Percentiles rank a stretch among this genome's conserved stretches.
Evolutionary conservation across 208 protist species (phyloP).

Genomic region (Phytomonas sp.): DNA sequence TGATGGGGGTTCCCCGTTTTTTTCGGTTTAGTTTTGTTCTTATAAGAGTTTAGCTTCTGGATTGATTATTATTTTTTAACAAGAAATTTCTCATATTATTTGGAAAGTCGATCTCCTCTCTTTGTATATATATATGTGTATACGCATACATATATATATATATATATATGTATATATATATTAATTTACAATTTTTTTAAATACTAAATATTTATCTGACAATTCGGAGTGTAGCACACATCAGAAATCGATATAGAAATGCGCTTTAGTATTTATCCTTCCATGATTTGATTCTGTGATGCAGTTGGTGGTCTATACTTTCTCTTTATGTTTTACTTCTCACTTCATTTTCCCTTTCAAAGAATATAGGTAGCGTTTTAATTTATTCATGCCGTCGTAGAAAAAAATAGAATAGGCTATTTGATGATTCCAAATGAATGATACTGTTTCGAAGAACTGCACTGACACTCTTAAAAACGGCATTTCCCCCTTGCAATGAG

Average conservation of each 20-base stretch:
- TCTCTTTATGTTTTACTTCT: neutral
- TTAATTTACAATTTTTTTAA: neutral
- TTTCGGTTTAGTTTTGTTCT: neutral
- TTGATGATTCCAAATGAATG: neutral
- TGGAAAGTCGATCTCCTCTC: neutral
- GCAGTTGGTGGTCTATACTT: constrained; percentile 1
- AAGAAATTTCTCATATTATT: too few species aligned
- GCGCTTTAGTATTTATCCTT: neutral
- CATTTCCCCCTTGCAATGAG: too few species aligned
- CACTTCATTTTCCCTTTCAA: constrained; percentile 14
- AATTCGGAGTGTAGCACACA: too few species aligned
- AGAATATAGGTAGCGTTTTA: neutral
- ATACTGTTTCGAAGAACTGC: too few species aligned
- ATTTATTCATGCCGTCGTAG: neutral
- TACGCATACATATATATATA: neutral
- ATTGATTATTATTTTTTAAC: too few species aligned
- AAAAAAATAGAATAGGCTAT: neutral
- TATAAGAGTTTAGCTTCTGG: neutral
- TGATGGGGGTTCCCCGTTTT: neutral
- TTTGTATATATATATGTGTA: neutral
- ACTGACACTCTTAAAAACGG: too few species aligned
- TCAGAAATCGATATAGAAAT: too few species aligned
- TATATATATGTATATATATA: neutral
- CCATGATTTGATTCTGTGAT: neutral
- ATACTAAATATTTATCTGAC: neutral